Evolutionary conservation across 2,329 filamentous ascomycete species (phyloP).

Genomic region (Pseudogymnoascus sp.): DNA sequence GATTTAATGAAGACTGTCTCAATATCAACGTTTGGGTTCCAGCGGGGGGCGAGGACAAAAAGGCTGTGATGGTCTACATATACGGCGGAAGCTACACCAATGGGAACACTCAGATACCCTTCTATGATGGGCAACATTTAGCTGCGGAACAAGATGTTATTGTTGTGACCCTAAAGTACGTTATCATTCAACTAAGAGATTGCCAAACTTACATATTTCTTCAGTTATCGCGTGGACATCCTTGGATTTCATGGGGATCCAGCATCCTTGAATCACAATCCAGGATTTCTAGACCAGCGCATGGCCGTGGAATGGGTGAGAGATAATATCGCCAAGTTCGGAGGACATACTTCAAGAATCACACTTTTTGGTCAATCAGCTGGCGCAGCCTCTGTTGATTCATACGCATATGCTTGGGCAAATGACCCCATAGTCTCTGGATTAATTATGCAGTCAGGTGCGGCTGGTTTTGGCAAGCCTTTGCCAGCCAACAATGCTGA

Average conservation of each 20-base stretch:
- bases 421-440: constrained; percentile 23
- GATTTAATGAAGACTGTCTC: constrained; percentile 30
- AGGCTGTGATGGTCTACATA: constrained; percentile 38
- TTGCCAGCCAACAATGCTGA: constrained; percentile 14
- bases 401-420: constrained; percentile 19
- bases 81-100: constrained; percentile 35
- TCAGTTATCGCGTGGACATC: constrained; percentile 20
- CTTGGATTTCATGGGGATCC: constrained; percentile 19
- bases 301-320: constrained; percentile 49
- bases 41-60: constrained; percentile 27
- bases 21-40: constrained; percentile 34
- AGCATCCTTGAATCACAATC: constrained; percentile 14
- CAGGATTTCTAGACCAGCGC: constrained; percentile 52
- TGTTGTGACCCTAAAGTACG: constrained; percentile 41
- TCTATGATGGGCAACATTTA: constrained; percentile 37
- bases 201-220: neutral
- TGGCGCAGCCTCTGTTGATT: constrained; percentile 22
- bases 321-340: constrained; percentile 47
- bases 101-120: constrained; percentile 33
- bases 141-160: constrained; percentile 37
- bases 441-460: constrained; percentile 21
- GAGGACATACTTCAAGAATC: constrained; percentile 39
- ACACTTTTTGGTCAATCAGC: constrained; percentile 25
- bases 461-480: constrained; percentile 39
- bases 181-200: neutral